phyloP scores from a whole-genome alignment of 169 alveolate species.

The Eimeria tenella region DNA sequence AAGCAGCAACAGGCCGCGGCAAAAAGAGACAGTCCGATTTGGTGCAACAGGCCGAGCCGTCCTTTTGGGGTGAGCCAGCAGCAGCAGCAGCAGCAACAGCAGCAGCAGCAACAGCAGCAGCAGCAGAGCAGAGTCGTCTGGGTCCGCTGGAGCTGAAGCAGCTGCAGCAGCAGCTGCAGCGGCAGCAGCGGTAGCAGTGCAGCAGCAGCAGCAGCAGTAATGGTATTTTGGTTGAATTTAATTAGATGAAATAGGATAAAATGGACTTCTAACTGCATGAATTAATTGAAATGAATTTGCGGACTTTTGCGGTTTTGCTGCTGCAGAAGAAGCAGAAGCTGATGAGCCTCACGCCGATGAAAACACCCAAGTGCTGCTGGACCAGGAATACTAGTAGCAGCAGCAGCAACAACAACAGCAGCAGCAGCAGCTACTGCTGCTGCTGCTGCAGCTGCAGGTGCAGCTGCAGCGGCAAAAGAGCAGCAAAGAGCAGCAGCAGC shows the following conservation, averaged over 20 bases:
- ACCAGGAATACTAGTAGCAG: background rate
- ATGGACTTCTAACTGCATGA: no score
- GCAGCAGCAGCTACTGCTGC: background rate
- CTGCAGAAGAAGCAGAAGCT: slow-evolving; percentile 22
- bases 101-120: background rate
- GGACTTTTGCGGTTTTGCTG: background rate
- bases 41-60: slow-evolving; percentile 76
- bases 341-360: background rate
- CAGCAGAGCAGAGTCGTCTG: background rate
- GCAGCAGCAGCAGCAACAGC: slow-evolving; percentile 5
- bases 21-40: slow-evolving; percentile 41
- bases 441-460: background rate
- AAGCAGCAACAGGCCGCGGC: background rate
- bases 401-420: background rate
- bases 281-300: no score
- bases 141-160: background rate
- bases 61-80: slow-evolving; percentile 66
- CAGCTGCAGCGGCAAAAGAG: background rate
- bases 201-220: no score
- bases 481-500: no score
- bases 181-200: no score
- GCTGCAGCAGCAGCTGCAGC: no score
- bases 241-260: no score
- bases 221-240: no score
- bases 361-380: slow-evolving; percentile 20